Percentiles rank a stretch among this genome's conserved stretches.
phyloP scores from a whole-genome alignment of 176 grass and related monocot genomes.

The Olyra latifolia region DNA sequence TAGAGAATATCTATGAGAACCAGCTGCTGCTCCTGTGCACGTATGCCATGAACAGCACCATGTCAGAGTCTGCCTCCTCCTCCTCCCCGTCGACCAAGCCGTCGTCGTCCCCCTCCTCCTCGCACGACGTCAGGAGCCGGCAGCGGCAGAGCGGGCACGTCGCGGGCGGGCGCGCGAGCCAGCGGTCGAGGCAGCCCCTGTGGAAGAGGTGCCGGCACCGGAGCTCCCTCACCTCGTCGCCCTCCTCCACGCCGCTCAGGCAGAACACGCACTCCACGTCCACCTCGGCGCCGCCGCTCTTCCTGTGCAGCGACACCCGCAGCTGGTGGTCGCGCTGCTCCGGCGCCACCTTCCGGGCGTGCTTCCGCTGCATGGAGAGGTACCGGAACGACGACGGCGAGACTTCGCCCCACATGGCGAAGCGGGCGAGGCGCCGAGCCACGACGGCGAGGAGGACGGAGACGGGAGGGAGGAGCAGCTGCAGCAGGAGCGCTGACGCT shows the following conservation, averaged over 20 bases:
- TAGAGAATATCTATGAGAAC: neutral
- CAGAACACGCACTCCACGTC: slow-evolving; percentile 51
- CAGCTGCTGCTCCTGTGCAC: slow-evolving; percentile 27
- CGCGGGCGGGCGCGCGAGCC: slow-evolving; percentile 37
- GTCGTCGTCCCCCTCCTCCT: neutral
- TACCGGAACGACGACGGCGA: slow-evolving; percentile 27
- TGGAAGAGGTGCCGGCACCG: slow-evolving; percentile 67
- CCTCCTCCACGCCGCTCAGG: slow-evolving; percentile 58
- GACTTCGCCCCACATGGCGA: slow-evolving; percentile 17
- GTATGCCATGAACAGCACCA: slow-evolving; percentile 46
- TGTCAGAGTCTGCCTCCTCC: slow-evolving; percentile 23
- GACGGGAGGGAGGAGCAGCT: neutral
- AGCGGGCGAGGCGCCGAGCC: neutral
- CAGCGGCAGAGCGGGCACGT: slow-evolving; percentile 74
- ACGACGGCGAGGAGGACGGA: neutral
- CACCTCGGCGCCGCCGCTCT: neutral
- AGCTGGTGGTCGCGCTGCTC: slow-evolving; percentile 30
- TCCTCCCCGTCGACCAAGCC: neutral
- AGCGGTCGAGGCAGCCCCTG: slow-evolving; percentile 56
- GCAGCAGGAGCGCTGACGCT: neutral
- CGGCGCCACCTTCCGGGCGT: neutral
- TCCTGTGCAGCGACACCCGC: slow-evolving; percentile 29
- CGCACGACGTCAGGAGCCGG: slow-evolving; percentile 20
- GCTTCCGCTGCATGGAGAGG: neutral
- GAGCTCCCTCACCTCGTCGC: slow-evolving; percentile 64